A percentile compares a stretch with the other conserved stretches of the same genome.
Conservation (phyloP, 495 filamentous ascomycete species). For the Penicillium pulvis region DNA sequence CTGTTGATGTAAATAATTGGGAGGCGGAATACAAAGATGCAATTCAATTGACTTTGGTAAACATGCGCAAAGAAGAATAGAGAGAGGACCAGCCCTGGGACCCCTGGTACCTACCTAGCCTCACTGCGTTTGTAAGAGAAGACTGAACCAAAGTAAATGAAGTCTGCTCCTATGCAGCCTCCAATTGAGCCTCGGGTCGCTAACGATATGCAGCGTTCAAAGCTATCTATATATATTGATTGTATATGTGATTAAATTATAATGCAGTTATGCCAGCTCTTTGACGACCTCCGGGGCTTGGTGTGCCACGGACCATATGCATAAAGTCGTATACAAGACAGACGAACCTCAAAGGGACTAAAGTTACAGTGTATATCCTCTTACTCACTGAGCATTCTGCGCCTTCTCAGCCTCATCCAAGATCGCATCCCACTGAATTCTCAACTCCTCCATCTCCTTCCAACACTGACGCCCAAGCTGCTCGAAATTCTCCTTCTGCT, state of each 20-base stretch:
- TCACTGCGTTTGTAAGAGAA: too few relatives aligned
- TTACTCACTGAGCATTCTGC: conserved; percentile 7
- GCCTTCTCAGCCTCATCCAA: conserved; percentile 44
- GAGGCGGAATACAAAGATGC: conserved; percentile 20
- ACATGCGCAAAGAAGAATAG: neutral
- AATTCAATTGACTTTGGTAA: conserved; percentile 10
- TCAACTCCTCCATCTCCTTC: conserved; percentile 81
- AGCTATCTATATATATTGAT: neutral
- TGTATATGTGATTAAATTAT: neutral
- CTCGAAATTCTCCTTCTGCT: conserved; percentile 72
- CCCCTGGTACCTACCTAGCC: too few relatives aligned
- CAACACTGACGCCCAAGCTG: conserved; percentile 71
- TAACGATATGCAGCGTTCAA: neutral
- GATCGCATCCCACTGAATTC: conserved; percentile 73
- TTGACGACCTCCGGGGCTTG: neutral
- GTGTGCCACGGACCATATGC: neutral
- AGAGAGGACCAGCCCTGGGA: too few relatives aligned
- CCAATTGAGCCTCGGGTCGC: too few relatives aligned
- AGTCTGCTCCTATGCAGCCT: too few relatives aligned
- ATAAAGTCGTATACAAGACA: conserved; percentile 1
- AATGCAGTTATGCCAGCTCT: neutral
- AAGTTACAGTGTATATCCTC: neutral
- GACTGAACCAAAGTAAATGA: too few relatives aligned
- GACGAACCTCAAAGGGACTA: neutral
- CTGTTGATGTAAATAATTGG: conserved; percentile 46